phyloP scores from a whole-genome alignment of 2,329 filamentous ascomycete genomes.

The Sporothrix phasma region DNA sequence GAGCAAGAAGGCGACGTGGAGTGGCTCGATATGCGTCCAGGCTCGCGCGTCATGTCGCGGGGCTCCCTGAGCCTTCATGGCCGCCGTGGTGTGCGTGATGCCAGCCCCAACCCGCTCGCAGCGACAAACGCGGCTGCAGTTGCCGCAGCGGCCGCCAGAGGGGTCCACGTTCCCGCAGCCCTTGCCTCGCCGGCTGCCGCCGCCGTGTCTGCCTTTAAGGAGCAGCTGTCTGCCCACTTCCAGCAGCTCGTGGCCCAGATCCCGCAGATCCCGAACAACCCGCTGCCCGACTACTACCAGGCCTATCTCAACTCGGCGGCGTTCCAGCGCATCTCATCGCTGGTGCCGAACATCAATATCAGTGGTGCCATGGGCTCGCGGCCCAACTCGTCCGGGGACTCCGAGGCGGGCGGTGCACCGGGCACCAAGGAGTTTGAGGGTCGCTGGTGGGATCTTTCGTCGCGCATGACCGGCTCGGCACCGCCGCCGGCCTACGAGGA shows the following conservation, averaged over 20 bases:
- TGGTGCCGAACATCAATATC: slow-evolving; percentile 61
- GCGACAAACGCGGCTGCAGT: slow-evolving; percentile 17
- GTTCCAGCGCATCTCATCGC: slow-evolving; percentile 60
- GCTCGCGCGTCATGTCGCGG: slow-evolving; percentile 7
- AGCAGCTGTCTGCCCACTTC: slow-evolving; percentile 54
- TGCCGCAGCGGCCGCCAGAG: slow-evolving; percentile 18
- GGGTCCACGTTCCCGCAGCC: slow-evolving; percentile 26
- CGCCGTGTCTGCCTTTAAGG: slow-evolving; percentile 59
- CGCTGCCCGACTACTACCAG: slow-evolving; percentile 55
- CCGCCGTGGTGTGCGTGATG: slow-evolving; percentile 17
- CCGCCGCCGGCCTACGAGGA: slow-evolving; percentile 71
- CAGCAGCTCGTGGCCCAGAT: slow-evolving; percentile 53
- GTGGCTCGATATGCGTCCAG: slow-evolving; percentile 30
- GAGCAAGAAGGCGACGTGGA: slow-evolving; percentile 30
- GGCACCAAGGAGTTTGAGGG: slow-evolving; percentile 38
- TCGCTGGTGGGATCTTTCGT: slow-evolving; percentile 59
- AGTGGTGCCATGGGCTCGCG: slow-evolving; percentile 30
- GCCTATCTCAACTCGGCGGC: slow-evolving; percentile 50
- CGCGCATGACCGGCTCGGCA: slow-evolving; percentile 39
- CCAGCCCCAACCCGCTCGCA: slow-evolving; percentile 18
- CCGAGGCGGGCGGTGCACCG: slow-evolving; percentile 24
- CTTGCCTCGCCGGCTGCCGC: slow-evolving; percentile 48
- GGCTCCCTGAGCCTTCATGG: slow-evolving; percentile 13
- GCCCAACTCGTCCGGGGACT: slow-evolving; percentile 36
- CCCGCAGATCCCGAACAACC: slow-evolving; percentile 32